Evolutionary conservation across 345 rosid species (phyloP).

Genomic region (Camelina hispida): DNA sequence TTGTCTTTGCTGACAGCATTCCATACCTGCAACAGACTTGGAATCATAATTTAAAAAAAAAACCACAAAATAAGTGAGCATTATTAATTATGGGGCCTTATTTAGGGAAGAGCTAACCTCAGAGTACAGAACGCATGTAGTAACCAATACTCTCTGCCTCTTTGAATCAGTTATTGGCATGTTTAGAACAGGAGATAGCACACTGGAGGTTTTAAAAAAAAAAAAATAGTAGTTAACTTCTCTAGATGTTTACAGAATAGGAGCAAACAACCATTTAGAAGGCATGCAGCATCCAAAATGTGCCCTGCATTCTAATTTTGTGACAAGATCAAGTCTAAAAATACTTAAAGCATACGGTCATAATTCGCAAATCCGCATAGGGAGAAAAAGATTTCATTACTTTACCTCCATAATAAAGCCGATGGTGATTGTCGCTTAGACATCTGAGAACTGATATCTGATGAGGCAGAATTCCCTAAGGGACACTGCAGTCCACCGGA

Average conservation of each 20-base stretch:
- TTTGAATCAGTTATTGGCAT: constrained; percentile 97
- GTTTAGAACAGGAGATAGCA: constrained; percentile 92
- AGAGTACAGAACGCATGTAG: constrained; percentile 89
- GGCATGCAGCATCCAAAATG: constrained; percentile 2
- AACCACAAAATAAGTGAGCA: constrained; percentile 27
- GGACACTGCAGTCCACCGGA: constrained; percentile 56
- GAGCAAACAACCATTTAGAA: neutral
- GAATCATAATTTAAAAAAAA: constrained; percentile 20
- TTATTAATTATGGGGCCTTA: constrained; percentile 14
- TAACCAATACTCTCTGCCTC: constrained; percentile 95
- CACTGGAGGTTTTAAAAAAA: constrained; percentile 53
- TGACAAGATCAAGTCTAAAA: neutral
- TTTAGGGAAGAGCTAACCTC: constrained; percentile 73
- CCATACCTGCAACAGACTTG: constrained; percentile 68
- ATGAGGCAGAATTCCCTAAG: constrained; percentile 44
- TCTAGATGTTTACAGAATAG: neutral
- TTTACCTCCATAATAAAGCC: constrained; percentile 95
- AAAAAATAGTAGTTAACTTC: constrained; percentile 28
- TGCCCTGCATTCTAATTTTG: neutral
- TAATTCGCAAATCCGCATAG: neutral
- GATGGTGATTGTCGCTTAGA: constrained; percentile 69
- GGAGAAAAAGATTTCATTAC: constrained; percentile 10
- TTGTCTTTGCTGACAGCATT: constrained; percentile 85
- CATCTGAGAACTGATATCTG: constrained; percentile 57
- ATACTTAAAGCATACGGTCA: neutral